Conservation (phyloP, 1,284 basidiomycete genomes). For the Macrocystidia cucumis region DNA sequence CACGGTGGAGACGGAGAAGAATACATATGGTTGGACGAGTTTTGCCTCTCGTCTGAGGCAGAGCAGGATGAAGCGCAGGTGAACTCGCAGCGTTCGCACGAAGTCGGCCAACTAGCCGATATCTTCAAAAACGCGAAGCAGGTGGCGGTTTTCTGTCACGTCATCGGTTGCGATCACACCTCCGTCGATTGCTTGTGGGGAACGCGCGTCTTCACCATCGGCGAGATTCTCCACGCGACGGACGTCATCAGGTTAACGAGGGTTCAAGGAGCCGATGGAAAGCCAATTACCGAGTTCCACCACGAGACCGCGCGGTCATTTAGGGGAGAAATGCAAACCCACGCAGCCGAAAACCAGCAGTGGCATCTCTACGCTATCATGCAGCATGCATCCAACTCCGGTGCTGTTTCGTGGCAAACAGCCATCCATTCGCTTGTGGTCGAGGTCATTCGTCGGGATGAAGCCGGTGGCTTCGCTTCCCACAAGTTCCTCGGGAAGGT, state of each 20-base stretch:
- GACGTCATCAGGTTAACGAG: slow-evolving; percentile 11
- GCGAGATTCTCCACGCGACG: slow-evolving; percentile 16
- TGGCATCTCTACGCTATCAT: slow-evolving; percentile 20
- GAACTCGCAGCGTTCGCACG: slow-evolving; percentile 3
- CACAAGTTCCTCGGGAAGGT: slow-evolving; percentile 15
- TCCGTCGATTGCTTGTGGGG: slow-evolving; percentile 14
- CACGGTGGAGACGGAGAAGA: too few species aligned
- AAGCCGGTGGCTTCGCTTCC: slow-evolving; percentile 9
- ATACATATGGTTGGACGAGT: slow-evolving; percentile 18
- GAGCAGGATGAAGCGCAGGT: slow-evolving; percentile 1
- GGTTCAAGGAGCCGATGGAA: neutral
- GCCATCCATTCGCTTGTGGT: slow-evolving; percentile 18
- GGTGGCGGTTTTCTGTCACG: slow-evolving; percentile 17
- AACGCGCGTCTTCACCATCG: slow-evolving; percentile 15
- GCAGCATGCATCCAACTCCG: slow-evolving; percentile 14
- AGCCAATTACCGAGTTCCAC: too few species aligned
- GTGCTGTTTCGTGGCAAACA: slow-evolving; percentile 15
- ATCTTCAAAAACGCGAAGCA: slow-evolving; percentile 13
- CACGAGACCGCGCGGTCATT: slow-evolving; percentile 12
- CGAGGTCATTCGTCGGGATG: slow-evolving; percentile 16
- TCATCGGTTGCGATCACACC: slow-evolving; percentile 14
- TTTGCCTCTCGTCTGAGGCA: slow-evolving; percentile 12
- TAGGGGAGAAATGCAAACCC: slow-evolving; percentile 11
- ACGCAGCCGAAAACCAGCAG: slow-evolving; percentile 10
- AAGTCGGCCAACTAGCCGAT: slow-evolving; percentile 15